Evolutionary conservation across 179 eudicot genomes (phyloP), one percentile per base, ranked within the genome.

Genomic region (Spergularia azorica): DNA sequence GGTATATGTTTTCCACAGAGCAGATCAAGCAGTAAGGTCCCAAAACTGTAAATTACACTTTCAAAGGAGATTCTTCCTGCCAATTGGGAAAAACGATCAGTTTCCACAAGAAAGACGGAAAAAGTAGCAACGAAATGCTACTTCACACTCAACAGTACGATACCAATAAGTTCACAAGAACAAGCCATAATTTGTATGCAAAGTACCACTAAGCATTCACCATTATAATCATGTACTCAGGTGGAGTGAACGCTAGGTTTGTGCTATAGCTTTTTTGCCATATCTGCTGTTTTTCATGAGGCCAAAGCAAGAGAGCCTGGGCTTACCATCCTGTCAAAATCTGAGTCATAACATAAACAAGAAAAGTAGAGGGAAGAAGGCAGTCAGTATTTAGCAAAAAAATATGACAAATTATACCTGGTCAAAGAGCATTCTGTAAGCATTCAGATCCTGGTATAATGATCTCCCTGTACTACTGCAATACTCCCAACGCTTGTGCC

Each of bases 231-330:
- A 92, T 83, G 83, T 94, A 92, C 76, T 92, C 97, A 46, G 98
- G 98, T 62, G 97, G 98, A 76, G 98, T 94, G 89, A 94, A 94
- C 75, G 98, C 98, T 83, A 94, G 80, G 82, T 94, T 92, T 57
- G 98, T 94, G 81, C 98, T 94, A 62, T 94, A 94, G 51, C 98
- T 94, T 85, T 94, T 85, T 94, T 92, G 21, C 98, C 98, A 71
- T 92, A 97, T 88, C 96, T 84, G 79, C 98, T 92, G 76, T 92
- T 94, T 85, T 94, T 94, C 98, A 94, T 94, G 65, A 94, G 89
- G 79, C 98, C 98, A 80, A 94, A 92, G 83, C 93, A 90, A 6
- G 98, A 94, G 71, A 94, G 97, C 92, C 98, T 90, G 46, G 97
- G 97, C 81, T 94, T 91, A 73, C 91, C 85, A 84, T 90, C 92